Evolutionary conservation across 1,284 basidiomycete species (phyloP), one percentile per base, ranked within the genome.

Genomic region (Dichomitus squalens): DNA sequence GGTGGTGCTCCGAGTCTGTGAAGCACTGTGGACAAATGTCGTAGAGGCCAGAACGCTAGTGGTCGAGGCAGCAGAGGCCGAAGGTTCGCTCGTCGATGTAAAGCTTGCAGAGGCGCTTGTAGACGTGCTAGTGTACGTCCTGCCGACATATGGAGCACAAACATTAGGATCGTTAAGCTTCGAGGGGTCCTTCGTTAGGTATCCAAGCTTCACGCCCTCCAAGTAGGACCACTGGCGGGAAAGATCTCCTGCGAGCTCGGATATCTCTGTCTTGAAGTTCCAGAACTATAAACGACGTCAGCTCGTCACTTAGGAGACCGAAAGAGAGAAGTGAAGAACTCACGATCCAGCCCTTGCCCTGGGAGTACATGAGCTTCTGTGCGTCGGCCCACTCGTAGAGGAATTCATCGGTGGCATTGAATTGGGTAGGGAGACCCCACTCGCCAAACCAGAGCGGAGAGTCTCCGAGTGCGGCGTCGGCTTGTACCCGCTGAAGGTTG

Each of bases 371-470:
- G 40, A 84, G 72, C 70, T 92, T 92, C 71, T 91, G 89, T 27
- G 90, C 87, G 64, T 92, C 89, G n/a, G 87, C 89, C 88, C 88
- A 91, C 64, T 86, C 73, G 50, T 57, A 62, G 35, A 90, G 70
- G 76, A 91, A 91, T 1, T 70, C 78, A 51, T 89, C 80, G 1
- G 83, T 82, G 2, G 87, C 83, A 27, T 73, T 61, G 70, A 90
- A 92, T 59, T 90, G 79, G 0, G 88, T 89, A 2, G 87, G 72
- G 18, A 92, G 75, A 8, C 81, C 81, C 88, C 90, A 92, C 76
- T 92, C 88, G 72, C 77, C 76, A 49, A 77, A 77, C 70, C 73
- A 73, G 39, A 77, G 68, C 2, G 85, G 85, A 23, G 68, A 74
- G 63, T 88, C 79, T 2, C 79, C 76, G 4, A 81, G 52, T 0